phyloP scores from a whole-genome alignment of 73 alveolate species.

The Symbiodinium pilosum region DNA sequence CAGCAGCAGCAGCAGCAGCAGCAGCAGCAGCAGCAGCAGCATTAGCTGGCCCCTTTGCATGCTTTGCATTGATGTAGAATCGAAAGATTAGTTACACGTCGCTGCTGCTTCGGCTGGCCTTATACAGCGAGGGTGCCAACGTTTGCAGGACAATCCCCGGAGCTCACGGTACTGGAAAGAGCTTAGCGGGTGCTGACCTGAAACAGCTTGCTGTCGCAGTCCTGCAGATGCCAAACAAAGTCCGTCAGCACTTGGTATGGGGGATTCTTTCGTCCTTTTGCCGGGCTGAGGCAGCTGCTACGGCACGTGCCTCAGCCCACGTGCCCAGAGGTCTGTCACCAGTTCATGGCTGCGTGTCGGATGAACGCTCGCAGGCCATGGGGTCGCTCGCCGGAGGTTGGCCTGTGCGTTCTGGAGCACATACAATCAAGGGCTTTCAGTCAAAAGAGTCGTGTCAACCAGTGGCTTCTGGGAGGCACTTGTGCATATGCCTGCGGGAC shows the following conservation, averaged over 20 bases:
- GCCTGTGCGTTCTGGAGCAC: background rate
- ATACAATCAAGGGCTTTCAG: background rate
- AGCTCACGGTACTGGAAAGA: slow-evolving; percentile 40
- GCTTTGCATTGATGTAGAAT: too few species aligned
- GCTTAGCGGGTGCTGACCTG: slow-evolving; percentile 18
- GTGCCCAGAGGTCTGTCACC: too few species aligned
- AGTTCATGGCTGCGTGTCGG: too few species aligned
- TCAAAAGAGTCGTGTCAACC: background rate
- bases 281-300: background rate
- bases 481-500: slow-evolving; percentile 61
- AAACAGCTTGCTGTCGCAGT: background rate
- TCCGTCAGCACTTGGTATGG: too few species aligned
- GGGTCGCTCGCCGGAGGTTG: background rate
- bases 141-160: slow-evolving; percentile 58
- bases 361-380: background rate
- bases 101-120: too few species aligned
- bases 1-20: too few species aligned
- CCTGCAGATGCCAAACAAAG: too few species aligned
- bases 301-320: background rate
- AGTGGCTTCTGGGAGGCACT: background rate
- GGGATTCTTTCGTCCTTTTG: too few species aligned
- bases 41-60: too few species aligned
- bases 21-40: too few species aligned
- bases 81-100: too few species aligned
- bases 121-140: too few species aligned